phyloP scores from a whole-genome alignment of 495 filamentous ascomycete species.

The Aspergillus olivimuriae region DNA sequence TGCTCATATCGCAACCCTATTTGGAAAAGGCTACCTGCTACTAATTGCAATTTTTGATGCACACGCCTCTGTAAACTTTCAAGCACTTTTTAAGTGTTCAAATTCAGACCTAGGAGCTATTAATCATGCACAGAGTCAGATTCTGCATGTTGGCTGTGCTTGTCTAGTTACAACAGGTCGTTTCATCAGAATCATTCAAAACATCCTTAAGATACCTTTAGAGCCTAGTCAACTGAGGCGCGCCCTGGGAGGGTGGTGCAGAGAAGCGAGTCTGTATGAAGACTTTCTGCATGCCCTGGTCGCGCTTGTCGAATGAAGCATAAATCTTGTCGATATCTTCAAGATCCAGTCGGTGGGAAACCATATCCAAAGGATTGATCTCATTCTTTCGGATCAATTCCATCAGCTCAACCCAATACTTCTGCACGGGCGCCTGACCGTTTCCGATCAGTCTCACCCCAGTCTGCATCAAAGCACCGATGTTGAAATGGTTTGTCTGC shows the following conservation, averaged over 20 bases:
- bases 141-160: too few species aligned
- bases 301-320: slow-evolving; percentile 60
- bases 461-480: slow-evolving; percentile 81
- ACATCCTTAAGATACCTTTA: not conserved
- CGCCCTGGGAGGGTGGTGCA: slow-evolving; percentile 44
- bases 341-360: slow-evolving; percentile 68
- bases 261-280: slow-evolving; percentile 66
- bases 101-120: too few species aligned
- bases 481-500: slow-evolving; percentile 75
- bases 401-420: slow-evolving; percentile 74
- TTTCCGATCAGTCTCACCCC: slow-evolving; percentile 77
- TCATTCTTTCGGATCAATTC: slow-evolving; percentile 60
- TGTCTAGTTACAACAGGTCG: too few species aligned
- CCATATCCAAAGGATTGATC: slow-evolving; percentile 73
- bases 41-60: too few species aligned
- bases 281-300: slow-evolving; percentile 65
- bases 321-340: slow-evolving; percentile 72
- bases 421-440: slow-evolving; percentile 78
- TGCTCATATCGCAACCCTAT: too few species aligned
- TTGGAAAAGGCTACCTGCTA: too few species aligned
- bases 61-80: too few species aligned
- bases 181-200: too few species aligned
- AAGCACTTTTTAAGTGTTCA: too few species aligned
- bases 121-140: too few species aligned
- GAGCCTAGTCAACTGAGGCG: slow-evolving; percentile 44